Percentiles rank a stretch among this genome's conserved stretches.
These are phyloP conservation scores for Scedosporium apiospermum DNA, from an alignment of 2,329 filamentous ascomycete genomes.

Conservation along the genomic window DNA sequence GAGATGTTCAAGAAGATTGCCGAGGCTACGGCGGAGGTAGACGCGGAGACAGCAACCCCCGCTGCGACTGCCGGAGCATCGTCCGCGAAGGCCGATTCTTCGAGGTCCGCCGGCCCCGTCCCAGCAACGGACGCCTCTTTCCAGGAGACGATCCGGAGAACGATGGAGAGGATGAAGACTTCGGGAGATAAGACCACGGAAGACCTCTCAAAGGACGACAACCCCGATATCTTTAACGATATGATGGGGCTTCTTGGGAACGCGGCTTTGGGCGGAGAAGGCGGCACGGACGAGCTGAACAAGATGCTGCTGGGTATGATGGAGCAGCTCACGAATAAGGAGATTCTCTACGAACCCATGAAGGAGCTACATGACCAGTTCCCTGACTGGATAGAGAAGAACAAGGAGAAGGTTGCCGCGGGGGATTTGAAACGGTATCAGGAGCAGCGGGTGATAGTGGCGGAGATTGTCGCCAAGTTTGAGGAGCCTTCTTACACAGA, in stretches of 20 bases:
- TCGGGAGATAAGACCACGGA: conserved; percentile 67
- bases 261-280: conserved; percentile 46
- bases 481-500: conserved; percentile 76
- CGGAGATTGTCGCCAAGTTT: conserved; percentile 82
- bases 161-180: conserved; percentile 92
- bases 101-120: conserved; percentile 18
- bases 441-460: conserved; percentile 69
- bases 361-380: conserved; percentile 93
- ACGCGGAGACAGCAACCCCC: conserved; percentile 14
- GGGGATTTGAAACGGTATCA: conserved; percentile 75
- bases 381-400: conserved; percentile 77
- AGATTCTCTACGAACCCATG: conserved; percentile 97
- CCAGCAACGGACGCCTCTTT: conserved; percentile 58
- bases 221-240: conserved; percentile 69
- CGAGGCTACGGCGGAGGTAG: conserved; percentile 19
- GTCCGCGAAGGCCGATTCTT: conserved; percentile 17
- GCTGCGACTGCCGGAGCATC: conserved; percentile 15
- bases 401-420: conserved; percentile 52
- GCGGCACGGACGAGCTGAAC: conserved; percentile 72
- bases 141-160: conserved; percentile 84
- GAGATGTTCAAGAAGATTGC: conserved; percentile 64
- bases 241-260: conserved; percentile 82
- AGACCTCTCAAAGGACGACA: conserved; percentile 8
- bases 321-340: conserved; percentile 97
- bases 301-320: conserved; percentile 97